Conservation (phyloP, 2,329 filamentous ascomycete genomes). For the Metarhizium brunneum region DNA sequence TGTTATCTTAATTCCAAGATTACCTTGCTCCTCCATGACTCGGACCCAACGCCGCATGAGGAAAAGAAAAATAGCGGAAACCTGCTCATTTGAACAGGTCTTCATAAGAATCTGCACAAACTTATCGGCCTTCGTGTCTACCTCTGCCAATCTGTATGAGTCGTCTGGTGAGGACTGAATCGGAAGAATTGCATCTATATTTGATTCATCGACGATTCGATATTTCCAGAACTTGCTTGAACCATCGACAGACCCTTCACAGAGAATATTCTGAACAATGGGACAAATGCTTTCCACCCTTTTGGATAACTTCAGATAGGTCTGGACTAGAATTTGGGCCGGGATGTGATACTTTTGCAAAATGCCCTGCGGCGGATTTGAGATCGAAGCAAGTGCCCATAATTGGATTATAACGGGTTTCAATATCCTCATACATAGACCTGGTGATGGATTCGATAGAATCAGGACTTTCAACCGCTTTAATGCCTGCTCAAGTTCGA, state of each 20-base stretch:
- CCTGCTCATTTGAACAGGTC: conserved; percentile 43
- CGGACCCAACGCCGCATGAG: conserved; percentile 51
- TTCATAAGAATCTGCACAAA: conserved; percentile 41
- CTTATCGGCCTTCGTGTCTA: conserved; percentile 37
- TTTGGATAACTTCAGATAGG: conserved; percentile 48
- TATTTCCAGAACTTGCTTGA: conserved; percentile 42
- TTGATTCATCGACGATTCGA: conserved; percentile 31
- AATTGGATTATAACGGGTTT: conserved; percentile 49
- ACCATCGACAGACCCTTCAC: conserved; percentile 33
- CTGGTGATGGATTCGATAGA: conserved; percentile 57
- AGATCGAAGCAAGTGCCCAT: conserved; percentile 53
- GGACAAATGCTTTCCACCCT: conserved; percentile 36
- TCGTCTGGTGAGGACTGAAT: conserved; percentile 11
- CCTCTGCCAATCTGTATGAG: conserved; percentile 28
- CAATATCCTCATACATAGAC: conserved; percentile 52
- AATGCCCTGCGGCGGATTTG: conserved; percentile 19
- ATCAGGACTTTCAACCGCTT: conserved; percentile 46
- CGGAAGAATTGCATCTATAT: conserved; percentile 40
- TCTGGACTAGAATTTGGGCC: conserved; percentile 42
- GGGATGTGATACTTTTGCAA: conserved; percentile 33
- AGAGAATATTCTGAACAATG: conserved; percentile 47
- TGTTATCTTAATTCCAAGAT: conserved; percentile 15
- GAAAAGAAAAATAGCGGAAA: conserved; percentile 50
- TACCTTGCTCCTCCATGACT: conserved; percentile 16
- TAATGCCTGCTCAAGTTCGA: conserved; percentile 41